These are phyloP conservation scores for Magnolia officinalis DNA, from an alignment of 164 flowering plant genomes.

Conservation along the genomic window DNA sequence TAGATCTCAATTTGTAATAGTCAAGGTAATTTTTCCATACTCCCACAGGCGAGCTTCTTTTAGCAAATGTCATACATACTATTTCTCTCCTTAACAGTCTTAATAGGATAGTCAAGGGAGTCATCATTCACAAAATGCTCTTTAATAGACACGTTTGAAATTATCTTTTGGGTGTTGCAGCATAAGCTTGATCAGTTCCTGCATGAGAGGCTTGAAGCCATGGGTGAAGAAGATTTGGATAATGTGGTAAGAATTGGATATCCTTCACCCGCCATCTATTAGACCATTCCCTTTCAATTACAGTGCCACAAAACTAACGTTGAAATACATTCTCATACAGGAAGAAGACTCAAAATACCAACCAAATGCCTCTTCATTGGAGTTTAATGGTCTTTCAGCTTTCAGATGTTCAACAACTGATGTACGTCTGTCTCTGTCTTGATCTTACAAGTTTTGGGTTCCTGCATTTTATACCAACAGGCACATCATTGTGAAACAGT, in stretches of 20 bases:
- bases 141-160: too few relatives aligned
- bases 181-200: neutral
- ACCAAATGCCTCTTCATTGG: neutral
- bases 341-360: neutral
- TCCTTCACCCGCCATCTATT: neutral
- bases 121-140: too few relatives aligned
- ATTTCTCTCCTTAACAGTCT: too few relatives aligned
- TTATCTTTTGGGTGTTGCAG: neutral
- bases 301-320: neutral
- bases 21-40: too few relatives aligned
- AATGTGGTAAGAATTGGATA: neutral
- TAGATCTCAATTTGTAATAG: too few relatives aligned
- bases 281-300: neutral
- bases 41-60: too few relatives aligned
- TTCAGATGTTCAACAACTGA: neutral
- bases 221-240: constrained; percentile 19
- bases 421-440: neutral
- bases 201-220: constrained; percentile 28
- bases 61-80: too few relatives aligned
- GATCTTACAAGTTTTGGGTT: neutral
- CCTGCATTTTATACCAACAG: neutral
- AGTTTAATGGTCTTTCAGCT: neutral
- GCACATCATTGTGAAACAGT: too few relatives aligned
- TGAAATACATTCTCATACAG: neutral
- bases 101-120: too few relatives aligned